These are phyloP conservation scores for Rosa hybrid DNA, from an alignment of 331 rosid genomes.

Conservation along the genomic window DNA sequence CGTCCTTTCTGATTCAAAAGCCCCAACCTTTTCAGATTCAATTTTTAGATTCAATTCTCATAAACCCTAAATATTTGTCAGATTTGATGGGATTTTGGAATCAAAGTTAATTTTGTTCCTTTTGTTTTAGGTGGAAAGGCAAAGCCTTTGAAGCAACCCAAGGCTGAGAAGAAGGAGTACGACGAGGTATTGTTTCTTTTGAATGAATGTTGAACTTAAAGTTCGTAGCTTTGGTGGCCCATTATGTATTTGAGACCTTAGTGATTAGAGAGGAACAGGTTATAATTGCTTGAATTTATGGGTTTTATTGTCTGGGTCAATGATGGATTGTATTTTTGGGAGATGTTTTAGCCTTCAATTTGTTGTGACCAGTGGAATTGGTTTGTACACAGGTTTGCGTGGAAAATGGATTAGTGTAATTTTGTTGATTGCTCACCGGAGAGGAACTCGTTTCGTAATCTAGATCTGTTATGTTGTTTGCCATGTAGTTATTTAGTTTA, in stretches of 20 bases:
- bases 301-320: background rate
- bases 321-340: background rate
- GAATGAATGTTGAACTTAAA: background rate
- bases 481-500: background rate
- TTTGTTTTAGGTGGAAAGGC: slow-evolving; percentile 73
- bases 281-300: background rate
- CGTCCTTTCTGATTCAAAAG: background rate
- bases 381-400: background rate
- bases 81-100: background rate
- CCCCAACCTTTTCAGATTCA: slow-evolving; percentile 2
- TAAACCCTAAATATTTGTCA: background rate
- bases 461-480: background rate
- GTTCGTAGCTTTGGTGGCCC: background rate
- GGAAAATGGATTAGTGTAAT: background rate
- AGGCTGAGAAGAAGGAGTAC: slow-evolving; percentile 77
- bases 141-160: slow-evolving; percentile 94
- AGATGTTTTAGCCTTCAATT: background rate
- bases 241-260: background rate
- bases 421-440: background rate
- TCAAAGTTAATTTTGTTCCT: slow-evolving; percentile 12
- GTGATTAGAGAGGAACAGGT: too few relatives aligned
- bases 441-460: background rate
- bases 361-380: background rate
- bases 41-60: background rate
- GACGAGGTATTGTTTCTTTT: slow-evolving; percentile 55